Base-by-base conservation (phyloP, 129 eudicot species). In the Arctium lappa region DNA sequence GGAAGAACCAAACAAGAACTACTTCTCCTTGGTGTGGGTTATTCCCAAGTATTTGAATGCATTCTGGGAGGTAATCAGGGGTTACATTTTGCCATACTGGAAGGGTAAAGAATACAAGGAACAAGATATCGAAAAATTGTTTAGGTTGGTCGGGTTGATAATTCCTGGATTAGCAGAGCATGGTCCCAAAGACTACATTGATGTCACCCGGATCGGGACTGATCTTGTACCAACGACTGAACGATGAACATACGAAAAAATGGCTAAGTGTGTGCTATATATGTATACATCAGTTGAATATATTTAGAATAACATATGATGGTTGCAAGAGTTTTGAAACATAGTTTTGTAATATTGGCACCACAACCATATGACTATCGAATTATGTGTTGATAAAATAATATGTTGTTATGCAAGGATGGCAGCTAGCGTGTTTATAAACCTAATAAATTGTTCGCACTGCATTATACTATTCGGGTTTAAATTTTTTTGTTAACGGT, bases 1-100 rank as follows among this genome's bases (percentile, higher is more conserved):
- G 77, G 97, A 94, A 85, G 95, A 90, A 74, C 98, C 95, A 46
- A 91, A 94, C 90, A 92, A 89, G 94, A 92, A 94, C 88, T 92
- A 94, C 82, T 90, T 90, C 85, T 92, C 97, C 29, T 22, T 86
- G 84, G 48, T 88, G 69, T 86, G 89, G 90, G 76, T 79, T 10
- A 68, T 92, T 39, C 97, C 98, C 31, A 89, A 88, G 89, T 69
- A 78, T 56, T 8, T 91, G 10, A 89, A 78, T 37, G 95, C 95
- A 5, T 13, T 81, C n/a, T 92, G 89, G 89, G 95, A 94, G 90
- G 53, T 94, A 44, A 81, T 84, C 2, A 86, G 98, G 83, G 39
- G 98, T 50, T 91, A 89, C 84, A 79, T 89, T n/a, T 77, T 91
- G 63, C 96, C 96, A 0, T 88, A 74, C 53, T 85, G 65, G 60